These are phyloP conservation scores for Emmonsiellopsis sp. DNA, from an alignment of 2,329 filamentous ascomycete species.

Conservation along the genomic window DNA sequence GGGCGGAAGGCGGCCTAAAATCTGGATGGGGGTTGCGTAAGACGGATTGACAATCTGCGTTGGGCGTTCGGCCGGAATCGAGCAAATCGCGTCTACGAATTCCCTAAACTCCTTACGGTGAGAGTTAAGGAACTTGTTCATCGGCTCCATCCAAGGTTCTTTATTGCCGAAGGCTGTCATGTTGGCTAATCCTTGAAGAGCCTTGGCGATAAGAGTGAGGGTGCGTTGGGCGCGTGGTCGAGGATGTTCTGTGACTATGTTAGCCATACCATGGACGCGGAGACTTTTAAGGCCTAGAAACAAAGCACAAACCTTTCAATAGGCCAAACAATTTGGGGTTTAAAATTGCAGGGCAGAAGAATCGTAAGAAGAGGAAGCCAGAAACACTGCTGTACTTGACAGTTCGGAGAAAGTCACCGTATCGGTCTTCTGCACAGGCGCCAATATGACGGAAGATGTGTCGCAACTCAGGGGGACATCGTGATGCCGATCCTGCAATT, in stretches of 20 bases:
- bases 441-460: slow-evolving; percentile 84
- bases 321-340: slow-evolving; percentile 91
- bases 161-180: slow-evolving; percentile 87
- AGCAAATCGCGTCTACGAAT: slow-evolving; percentile 79
- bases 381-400: slow-evolving; percentile 91
- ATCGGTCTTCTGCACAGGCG: slow-evolving; percentile 86
- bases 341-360: slow-evolving; percentile 92
- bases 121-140: slow-evolving; percentile 75
- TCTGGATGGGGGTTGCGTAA: slow-evolving; percentile 87
- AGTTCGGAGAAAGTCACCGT: slow-evolving; percentile 81
- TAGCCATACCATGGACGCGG: slow-evolving; percentile 8
- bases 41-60: slow-evolving; percentile 62
- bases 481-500: slow-evolving; percentile 64
- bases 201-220: slow-evolving; percentile 85
- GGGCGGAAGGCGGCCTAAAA: slow-evolving; percentile 69
- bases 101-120: slow-evolving; percentile 74
- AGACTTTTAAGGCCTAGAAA: neutral
- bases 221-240: slow-evolving; percentile 75
- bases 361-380: slow-evolving; percentile 86
- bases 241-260: slow-evolving; percentile 57
- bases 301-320: slow-evolving; percentile 48
- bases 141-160: slow-evolving; percentile 98
- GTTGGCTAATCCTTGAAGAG: slow-evolving; percentile 81
- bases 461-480: slow-evolving; percentile 71
- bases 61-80: slow-evolving; percentile 64